phyloP scores from a whole-genome alignment of 805 yeast genomes.

The Gaillardinia entomophila region DNA sequence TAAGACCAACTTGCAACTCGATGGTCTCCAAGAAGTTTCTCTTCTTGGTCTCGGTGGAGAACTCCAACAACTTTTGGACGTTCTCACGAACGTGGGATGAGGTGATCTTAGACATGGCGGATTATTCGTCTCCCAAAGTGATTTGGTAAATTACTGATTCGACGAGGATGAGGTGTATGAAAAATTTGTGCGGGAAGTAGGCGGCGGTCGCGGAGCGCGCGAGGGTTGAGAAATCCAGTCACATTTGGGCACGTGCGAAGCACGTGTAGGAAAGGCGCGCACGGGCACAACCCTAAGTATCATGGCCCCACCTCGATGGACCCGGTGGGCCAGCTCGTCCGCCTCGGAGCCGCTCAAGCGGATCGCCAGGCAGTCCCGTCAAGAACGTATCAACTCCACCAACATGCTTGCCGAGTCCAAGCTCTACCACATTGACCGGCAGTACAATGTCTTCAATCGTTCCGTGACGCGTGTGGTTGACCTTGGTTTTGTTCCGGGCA shows the following conservation, averaged over 20 bases:
- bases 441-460: slow-evolving; percentile 20
- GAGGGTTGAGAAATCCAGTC: slow-evolving; percentile 2
- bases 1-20: slow-evolving; percentile 98
- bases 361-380: slow-evolving; percentile 11
- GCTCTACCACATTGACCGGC: slow-evolving; percentile 21
- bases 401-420: slow-evolving; percentile 19
- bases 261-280: no score
- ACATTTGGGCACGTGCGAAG: no score
- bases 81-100: slow-evolving; percentile 93
- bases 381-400: slow-evolving; percentile 17
- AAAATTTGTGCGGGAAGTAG: slow-evolving; percentile 1
- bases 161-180: slow-evolving; percentile 43
- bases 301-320: no score
- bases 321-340: not conserved
- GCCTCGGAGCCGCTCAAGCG: not conserved
- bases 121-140: slow-evolving; percentile 70
- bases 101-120: slow-evolving; percentile 80
- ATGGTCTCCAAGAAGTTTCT: slow-evolving; percentile 99
- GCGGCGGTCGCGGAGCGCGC: not conserved
- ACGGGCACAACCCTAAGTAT: no score
- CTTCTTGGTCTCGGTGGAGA: slow-evolving; percentile 95
- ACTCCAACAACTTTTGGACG: slow-evolving; percentile 86
- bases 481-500: slow-evolving; percentile 37
- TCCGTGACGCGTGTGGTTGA: slow-evolving; percentile 28
- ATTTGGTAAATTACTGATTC: slow-evolving; percentile 45